Evolutionary conservation across 2,329 filamentous ascomycete genomes (phyloP), one percentile per base, ranked within the genome.

Genomic region (Sclerotinia nivalis): DNA sequence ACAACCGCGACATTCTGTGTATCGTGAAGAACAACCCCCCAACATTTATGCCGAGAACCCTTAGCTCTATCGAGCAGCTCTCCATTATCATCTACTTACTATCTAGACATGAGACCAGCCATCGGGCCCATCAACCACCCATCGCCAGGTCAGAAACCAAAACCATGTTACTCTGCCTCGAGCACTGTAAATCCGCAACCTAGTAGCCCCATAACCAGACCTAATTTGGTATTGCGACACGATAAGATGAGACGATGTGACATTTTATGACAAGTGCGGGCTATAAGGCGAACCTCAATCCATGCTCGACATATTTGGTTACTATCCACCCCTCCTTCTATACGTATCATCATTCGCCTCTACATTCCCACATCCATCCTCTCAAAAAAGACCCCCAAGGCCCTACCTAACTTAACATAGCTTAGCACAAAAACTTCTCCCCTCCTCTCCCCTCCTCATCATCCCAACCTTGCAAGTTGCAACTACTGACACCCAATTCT

Each of bases 41-140:
- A 15, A 18, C 43, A 61, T 8, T n/a, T n/a, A 28, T 47, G 59
- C 25, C 1, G 15, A 58, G 55, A 47, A 47, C n/a, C 20, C 28
- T 25, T 15, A 62, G 4, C 20, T 49, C 43, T 20, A 62, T 22
- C 31, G 15, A 62, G 7, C 22, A 22, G 6, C 22, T 40, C 37
- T 25, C 31, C 56, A 59, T 43, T 25, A 8, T 59, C 56, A 43
- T 59, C 34, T 43, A 59, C 22, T 10, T n/a, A n/a, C 12, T 1
- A 28, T 59, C 56, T 10, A 28, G 12, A 62, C 43, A 62, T 49
- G 59, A 62, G 59, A 49, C 43, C 43, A 49, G 28, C 28, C n/a
- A n/a, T 18, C 43, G 22, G 37, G 25, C n/a, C 49, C 34, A n/a
- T 43, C 37, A 28, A 43, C 56, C 37, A 59, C 37, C 37, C 4